Conservation (phyloP, 208 protist genomes). For the Leishmania amazonensis region DNA sequence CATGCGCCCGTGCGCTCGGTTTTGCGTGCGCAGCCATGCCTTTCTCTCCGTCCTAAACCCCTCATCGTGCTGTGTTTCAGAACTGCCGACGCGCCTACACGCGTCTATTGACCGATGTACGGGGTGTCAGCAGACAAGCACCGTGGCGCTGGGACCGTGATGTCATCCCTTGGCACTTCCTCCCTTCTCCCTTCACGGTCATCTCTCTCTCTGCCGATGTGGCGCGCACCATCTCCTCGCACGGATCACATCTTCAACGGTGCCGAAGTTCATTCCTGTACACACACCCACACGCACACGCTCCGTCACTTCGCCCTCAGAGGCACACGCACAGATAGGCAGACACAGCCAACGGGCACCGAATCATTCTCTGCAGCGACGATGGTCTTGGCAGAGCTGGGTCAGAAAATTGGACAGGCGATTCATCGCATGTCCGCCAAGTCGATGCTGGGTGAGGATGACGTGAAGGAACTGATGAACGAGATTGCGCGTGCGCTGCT, state of each 20-base stretch:
- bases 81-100: background rate
- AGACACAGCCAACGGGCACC: background rate
- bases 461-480: conserved; percentile 95
- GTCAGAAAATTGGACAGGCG: conserved; percentile 93
- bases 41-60: background rate
- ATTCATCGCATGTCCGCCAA: conserved; percentile 91
- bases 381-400: conserved; percentile 95
- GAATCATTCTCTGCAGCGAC: background rate
- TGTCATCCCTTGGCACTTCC: background rate
- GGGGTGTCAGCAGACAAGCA: background rate
- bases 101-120: background rate
- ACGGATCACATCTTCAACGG: background rate
- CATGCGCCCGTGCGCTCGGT: background rate
- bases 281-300: background rate
- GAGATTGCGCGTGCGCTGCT: conserved; percentile 96
- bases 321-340: background rate
- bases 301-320: background rate
- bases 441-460: conserved; percentile 94
- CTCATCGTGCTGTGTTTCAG: background rate
- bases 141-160: background rate
- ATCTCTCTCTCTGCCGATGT: background rate
- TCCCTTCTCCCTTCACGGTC: background rate
- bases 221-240: background rate
- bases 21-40: background rate
- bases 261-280: background rate